These are phyloP conservation scores for Saccharomycopsis babjevae DNA, from an alignment of 805 yeast species.

Conservation along the genomic window DNA sequence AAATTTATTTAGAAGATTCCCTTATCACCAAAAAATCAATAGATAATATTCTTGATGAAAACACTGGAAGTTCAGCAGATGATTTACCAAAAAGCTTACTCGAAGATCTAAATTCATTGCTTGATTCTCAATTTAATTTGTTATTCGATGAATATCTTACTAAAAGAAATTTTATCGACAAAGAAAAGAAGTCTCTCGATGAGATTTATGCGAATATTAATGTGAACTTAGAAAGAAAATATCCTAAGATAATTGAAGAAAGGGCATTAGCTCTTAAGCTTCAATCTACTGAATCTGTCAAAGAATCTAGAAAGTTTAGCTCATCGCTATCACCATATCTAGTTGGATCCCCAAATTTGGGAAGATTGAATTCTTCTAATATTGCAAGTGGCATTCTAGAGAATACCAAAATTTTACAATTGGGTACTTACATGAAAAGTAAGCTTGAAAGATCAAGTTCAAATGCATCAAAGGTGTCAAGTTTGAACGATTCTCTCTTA, in stretches of 20 bases:
- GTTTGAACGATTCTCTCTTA: conserved; percentile 12
- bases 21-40: conserved; percentile 2
- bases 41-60: neutral
- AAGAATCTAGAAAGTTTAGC: conserved; percentile 10
- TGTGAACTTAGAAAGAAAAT: conserved; percentile 33
- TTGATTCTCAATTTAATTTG: conserved; percentile 68
- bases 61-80: neutral
- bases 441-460: conserved; percentile 37
- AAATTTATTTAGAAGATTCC: conserved; percentile 16
- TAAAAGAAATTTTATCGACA: conserved; percentile 56
- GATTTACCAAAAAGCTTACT: conserved; percentile 22
- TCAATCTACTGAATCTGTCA: conserved; percentile 16
- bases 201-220: conserved; percentile 38
- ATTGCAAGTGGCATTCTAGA: conserved; percentile 22
- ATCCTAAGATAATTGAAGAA: conserved; percentile 29
- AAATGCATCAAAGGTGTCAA: conserved; percentile 21
- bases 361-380: conserved; percentile 1
- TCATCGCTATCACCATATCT: conserved; percentile 7
- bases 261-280: conserved; percentile 25
- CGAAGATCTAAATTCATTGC: conserved; percentile 33
- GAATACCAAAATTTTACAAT: conserved; percentile 39
- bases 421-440: conserved; percentile 47
- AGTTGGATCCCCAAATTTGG: conserved; percentile 10
- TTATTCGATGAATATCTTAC: conserved; percentile 60
- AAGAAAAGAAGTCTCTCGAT: conserved; percentile 62